Conservation (phyloP, 2,329 filamentous ascomycete species). For the Cadophora gregata region DNA sequence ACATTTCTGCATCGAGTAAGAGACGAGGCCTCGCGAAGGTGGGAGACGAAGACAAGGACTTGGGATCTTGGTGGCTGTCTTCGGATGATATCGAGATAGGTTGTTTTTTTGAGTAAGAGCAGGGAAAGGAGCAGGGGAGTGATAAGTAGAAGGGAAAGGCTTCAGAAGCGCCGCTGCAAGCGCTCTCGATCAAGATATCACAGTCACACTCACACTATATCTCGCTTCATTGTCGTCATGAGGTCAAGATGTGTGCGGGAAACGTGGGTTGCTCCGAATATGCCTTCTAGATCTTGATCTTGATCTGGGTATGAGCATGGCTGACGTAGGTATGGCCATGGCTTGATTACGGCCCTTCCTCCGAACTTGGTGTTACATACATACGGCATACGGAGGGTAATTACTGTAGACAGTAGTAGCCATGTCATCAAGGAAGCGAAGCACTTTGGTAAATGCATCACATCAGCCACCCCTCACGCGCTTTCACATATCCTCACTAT, state of each 20-base stretch:
- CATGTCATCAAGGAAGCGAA: not conserved
- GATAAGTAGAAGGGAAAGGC: not conserved
- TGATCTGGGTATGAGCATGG: not conserved
- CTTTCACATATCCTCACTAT: not conserved
- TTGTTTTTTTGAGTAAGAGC: not conserved
- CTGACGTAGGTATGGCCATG: not conserved
- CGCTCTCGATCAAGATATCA: constrained; percentile 1
- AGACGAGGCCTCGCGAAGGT: not conserved
- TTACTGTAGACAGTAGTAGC: not conserved
- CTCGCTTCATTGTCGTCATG: constrained; percentile 16
- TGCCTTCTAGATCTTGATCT: constrained; percentile 9
- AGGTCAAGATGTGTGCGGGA: constrained; percentile 12
- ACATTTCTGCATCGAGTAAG: constrained; percentile 9
- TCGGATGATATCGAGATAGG: not conserved
- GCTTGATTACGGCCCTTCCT: not conserved
- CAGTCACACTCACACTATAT: not conserved
- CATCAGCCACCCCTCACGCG: constrained; percentile 3
- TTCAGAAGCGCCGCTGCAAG: constrained; percentile 12
- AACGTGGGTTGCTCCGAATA: constrained; percentile 16
- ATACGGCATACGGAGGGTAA: not conserved
- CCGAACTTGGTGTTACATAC: constrained; percentile 6
- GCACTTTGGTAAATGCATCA: not conserved
- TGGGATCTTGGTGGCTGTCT: not conserved
- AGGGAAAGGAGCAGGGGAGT: not conserved
- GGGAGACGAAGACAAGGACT: not conserved